These are phyloP conservation scores for Amanita exitialis DNA, from an alignment of 768 basidiomycete genomes.

Conservation along the genomic window DNA sequence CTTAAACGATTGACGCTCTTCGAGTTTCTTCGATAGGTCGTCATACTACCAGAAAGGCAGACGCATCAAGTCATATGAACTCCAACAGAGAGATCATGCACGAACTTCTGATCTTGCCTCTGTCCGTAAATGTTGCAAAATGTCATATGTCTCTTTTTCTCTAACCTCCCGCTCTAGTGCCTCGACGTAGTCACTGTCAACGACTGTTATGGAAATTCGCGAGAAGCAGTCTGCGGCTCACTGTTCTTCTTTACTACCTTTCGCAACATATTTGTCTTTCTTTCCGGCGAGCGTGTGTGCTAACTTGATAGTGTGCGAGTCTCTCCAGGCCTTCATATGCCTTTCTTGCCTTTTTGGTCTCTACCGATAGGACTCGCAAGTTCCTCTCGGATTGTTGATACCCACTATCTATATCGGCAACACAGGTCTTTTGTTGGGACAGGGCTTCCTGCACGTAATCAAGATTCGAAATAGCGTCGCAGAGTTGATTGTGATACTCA, in stretches of 20 bases:
- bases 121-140: slow-evolving; percentile 20
- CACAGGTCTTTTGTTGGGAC: slow-evolving; percentile 23
- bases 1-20: slow-evolving; percentile 20
- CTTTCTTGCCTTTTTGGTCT: slow-evolving; percentile 34
- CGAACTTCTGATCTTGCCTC: slow-evolving; percentile 28
- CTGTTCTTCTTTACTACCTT: slow-evolving; percentile 35
- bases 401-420: slow-evolving; percentile 23
- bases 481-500: slow-evolving; percentile 25
- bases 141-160: slow-evolving; percentile 23
- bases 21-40: slow-evolving; percentile 22
- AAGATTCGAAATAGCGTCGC: slow-evolving; percentile 22
- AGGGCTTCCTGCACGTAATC: slow-evolving; percentile 30
- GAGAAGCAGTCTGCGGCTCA: slow-evolving; percentile 11
- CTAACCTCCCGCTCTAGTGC: slow-evolving; percentile 31
- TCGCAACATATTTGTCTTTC: slow-evolving; percentile 30
- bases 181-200: slow-evolving; percentile 32
- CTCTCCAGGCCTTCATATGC: slow-evolving; percentile 30
- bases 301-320: slow-evolving; percentile 27
- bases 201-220: neutral
- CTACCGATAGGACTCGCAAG: slow-evolving; percentile 20
- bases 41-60: slow-evolving; percentile 15
- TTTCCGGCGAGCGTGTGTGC: slow-evolving; percentile 30
- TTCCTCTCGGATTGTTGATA: slow-evolving; percentile 14
- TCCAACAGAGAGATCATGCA: neutral
- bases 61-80: neutral